These are phyloP conservation scores for Knufia petricola DNA, from an alignment of 2,329 filamentous ascomycete species.

Conservation along the genomic window DNA sequence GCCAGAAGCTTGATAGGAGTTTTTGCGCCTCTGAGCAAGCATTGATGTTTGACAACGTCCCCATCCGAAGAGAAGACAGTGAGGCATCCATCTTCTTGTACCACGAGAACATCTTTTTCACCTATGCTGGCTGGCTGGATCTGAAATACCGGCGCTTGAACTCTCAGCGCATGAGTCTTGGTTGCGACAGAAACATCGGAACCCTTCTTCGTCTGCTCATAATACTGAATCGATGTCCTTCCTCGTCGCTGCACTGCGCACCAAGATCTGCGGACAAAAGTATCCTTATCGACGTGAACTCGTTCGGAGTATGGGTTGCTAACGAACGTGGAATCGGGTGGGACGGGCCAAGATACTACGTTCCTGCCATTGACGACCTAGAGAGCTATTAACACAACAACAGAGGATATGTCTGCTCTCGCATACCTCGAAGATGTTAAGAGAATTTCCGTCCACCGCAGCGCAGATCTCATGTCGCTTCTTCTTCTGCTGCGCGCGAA, in stretches of 20 bases:
- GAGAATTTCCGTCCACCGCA: conserved; percentile 50
- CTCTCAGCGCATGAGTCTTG: conserved; percentile 26
- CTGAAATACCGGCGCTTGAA: conserved; percentile 31
- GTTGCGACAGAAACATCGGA: conserved; percentile 14
- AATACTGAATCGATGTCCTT: conserved; percentile 37
- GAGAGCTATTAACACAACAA: conserved; percentile 9
- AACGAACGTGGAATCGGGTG: conserved; percentile 49
- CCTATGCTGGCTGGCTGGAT: conserved; percentile 30
- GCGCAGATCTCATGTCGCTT: conserved; percentile 54
- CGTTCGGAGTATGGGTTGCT: conserved; percentile 51
- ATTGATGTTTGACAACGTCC: not conserved
- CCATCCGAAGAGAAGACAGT: conserved; percentile 31
- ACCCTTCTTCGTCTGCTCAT: conserved; percentile 38
- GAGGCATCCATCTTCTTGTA: conserved; percentile 36
- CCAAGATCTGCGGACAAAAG: conserved; percentile 46
- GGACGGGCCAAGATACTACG: conserved; percentile 51
- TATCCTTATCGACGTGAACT: conserved; percentile 34
- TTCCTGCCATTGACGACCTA: conserved; percentile 53
- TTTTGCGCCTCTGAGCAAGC: not conserved
- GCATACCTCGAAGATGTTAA: conserved; percentile 53
- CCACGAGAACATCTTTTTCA: conserved; percentile 29
- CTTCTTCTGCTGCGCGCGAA: conserved; percentile 48
- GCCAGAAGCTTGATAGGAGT: conserved; percentile 14
- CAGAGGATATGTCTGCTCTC: not conserved
- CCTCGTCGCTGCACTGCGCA: conserved; percentile 38